Percentiles rank a stretch among this genome's conserved stretches.
Conservation (phyloP, 2,329 filamentous ascomycete species). For the Mariannaea sp. region DNA sequence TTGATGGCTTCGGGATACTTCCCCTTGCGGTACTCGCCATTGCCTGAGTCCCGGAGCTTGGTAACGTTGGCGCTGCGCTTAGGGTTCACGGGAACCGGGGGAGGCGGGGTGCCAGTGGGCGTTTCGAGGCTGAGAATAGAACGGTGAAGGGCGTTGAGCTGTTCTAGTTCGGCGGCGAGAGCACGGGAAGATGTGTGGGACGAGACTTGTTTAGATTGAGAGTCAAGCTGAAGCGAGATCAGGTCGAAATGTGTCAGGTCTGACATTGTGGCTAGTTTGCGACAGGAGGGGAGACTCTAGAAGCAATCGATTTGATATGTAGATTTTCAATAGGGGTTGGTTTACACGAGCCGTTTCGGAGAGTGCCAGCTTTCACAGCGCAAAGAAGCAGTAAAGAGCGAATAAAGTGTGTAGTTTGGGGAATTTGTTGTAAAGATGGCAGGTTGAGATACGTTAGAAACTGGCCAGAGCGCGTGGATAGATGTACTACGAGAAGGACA, state of each 20-base stretch:
- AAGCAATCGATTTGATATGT: neutral
- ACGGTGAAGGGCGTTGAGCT: slow-evolving; percentile 81
- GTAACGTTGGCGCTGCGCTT: slow-evolving; percentile 86
- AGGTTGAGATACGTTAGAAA: slow-evolving; percentile 4
- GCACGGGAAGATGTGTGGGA: slow-evolving; percentile 52
- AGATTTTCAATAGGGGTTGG: neutral
- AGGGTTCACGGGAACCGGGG: slow-evolving; percentile 88
- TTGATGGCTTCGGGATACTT: slow-evolving; percentile 75
- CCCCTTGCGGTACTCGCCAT: slow-evolving; percentile 79
- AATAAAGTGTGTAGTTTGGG: neutral
- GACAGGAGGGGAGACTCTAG: neutral
- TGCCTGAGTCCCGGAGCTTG: slow-evolving; percentile 90
- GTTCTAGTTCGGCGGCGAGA: slow-evolving; percentile 67
- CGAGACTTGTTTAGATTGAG: slow-evolving; percentile 76
- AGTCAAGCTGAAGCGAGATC: slow-evolving; percentile 80
- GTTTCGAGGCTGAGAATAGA: slow-evolving; percentile 61
- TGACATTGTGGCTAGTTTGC: slow-evolving; percentile 49
- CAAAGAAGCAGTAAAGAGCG: neutral
- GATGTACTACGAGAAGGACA: slow-evolving; percentile 38
- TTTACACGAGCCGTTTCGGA: neutral
- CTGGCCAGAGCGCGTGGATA: slow-evolving; percentile 7
- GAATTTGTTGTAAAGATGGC: slow-evolving; percentile 7
- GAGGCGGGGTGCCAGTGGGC: slow-evolving; percentile 73
- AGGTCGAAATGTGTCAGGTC: slow-evolving; percentile 76
- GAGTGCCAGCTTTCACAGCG: neutral